Percentiles rank a stretch among this genome's conserved stretches.
These are phyloP conservation scores for Periconia sp. DNA, from an alignment of 2,329 filamentous ascomycete genomes.

Conservation along the genomic window DNA sequence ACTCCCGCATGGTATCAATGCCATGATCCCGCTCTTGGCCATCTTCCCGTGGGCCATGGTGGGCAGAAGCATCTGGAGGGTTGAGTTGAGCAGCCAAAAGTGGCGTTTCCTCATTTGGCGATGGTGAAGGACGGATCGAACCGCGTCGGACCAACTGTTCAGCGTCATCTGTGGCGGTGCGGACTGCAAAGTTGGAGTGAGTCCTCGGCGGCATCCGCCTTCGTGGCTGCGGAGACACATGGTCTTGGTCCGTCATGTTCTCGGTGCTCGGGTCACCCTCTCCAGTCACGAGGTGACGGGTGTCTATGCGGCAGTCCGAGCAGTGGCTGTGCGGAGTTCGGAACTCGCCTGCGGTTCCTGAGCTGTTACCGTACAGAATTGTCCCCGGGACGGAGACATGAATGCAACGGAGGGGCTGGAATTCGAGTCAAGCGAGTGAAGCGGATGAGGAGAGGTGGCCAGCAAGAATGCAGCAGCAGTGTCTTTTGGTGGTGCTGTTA, in stretches of 20 bases:
- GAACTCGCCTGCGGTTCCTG: slow-evolving; percentile 7
- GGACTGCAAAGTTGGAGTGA: slow-evolving; percentile 52
- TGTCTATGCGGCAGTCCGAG: slow-evolving; percentile 15
- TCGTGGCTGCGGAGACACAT: slow-evolving; percentile 21
- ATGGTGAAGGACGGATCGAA: slow-evolving; percentile 36
- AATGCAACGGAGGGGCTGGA: neutral
- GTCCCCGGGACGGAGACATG: neutral
- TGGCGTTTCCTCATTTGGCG: slow-evolving; percentile 41
- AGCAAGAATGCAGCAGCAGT: slow-evolving; percentile 7
- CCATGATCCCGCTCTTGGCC: slow-evolving; percentile 26
- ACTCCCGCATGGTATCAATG: slow-evolving; percentile 26
- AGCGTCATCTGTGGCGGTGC: slow-evolving; percentile 53
- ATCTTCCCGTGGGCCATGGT: slow-evolving; percentile 7
- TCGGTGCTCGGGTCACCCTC: slow-evolving; percentile 10
- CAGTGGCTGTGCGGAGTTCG: slow-evolving; percentile 10
- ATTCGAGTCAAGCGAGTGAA: slow-evolving; percentile 8
- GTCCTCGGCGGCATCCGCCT: slow-evolving; percentile 39
- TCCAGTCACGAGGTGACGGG: slow-evolving; percentile 21
- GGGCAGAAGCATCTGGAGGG: slow-evolving; percentile 3
- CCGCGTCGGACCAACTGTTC: slow-evolving; percentile 51
- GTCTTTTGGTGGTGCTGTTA: slow-evolving; percentile 7
- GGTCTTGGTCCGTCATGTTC: slow-evolving; percentile 35
- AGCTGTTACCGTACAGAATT: neutral
- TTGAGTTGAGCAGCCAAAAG: slow-evolving; percentile 23
- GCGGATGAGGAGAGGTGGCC: neutral